A percentile compares a stretch with the other conserved stretches of the same genome.
These are phyloP conservation scores for Thamnidium elegans DNA, from an alignment of 192 early-diverging fungal genomes.

Conservation along the genomic window DNA sequence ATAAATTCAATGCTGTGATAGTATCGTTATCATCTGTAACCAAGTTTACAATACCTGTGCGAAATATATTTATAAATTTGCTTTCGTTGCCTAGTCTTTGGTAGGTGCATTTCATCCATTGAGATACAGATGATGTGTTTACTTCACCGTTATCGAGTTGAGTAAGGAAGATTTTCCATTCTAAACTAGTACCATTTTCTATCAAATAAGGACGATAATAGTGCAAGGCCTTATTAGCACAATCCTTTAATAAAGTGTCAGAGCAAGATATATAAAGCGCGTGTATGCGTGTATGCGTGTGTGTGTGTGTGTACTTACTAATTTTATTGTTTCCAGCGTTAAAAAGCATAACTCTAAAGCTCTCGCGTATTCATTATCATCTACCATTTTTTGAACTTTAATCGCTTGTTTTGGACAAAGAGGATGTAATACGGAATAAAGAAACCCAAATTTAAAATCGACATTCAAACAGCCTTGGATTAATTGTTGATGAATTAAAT, in stretches of 20 bases:
- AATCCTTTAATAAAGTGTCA: conserved; percentile 26
- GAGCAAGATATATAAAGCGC: neutral
- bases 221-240: conserved; percentile 40
- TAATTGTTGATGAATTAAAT: conserved; percentile 59
- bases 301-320: conserved; percentile 33
- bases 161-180: conserved; percentile 38
- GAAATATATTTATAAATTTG: conserved; percentile 17
- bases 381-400: neutral
- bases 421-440: neutral
- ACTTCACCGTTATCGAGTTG: conserved; percentile 27
- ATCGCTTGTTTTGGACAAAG: conserved; percentile 3
- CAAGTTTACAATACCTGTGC: conserved; percentile 13
- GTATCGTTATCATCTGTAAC: conserved; percentile 11
- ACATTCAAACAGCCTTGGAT: conserved; percentile 69
- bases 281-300: no score
- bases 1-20: neutral
- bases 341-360: conserved; percentile 73
- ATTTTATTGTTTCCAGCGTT: conserved; percentile 57
- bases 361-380: conserved; percentile 44
- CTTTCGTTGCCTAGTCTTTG: conserved; percentile 26
- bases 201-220: conserved; percentile 38
- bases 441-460: neutral
- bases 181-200: conserved; percentile 41
- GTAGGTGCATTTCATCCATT: conserved; percentile 38
- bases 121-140: conserved; percentile 19